These are phyloP conservation scores for Piper longum DNA, from an alignment of 164 flowering plant species.

Conservation along the genomic window DNA sequence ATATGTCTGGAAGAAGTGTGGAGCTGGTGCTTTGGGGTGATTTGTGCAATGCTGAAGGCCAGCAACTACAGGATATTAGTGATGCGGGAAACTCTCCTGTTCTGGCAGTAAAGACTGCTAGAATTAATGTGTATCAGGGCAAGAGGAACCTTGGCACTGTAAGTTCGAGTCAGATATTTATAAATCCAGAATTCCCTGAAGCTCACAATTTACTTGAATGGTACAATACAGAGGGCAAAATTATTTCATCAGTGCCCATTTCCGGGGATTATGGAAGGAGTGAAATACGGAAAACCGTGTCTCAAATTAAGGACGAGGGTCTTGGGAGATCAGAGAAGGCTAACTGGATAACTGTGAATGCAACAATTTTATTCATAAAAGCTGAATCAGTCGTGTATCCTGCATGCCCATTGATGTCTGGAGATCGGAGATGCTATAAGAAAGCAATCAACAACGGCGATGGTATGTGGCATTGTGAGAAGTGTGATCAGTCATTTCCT, in stretches of 20 bases:
- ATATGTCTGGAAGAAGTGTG: conserved; percentile 88
- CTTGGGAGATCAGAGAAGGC: conserved; percentile 94
- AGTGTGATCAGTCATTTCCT: conserved; percentile 59
- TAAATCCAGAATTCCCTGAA: conserved; percentile 80
- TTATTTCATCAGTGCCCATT: conserved; percentile 37
- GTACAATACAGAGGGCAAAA: conserved; percentile 66
- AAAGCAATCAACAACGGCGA: conserved; percentile 90
- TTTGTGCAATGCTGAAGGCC: conserved; percentile 80
- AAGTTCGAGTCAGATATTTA: conserved; percentile 47
- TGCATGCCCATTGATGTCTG: conserved; percentile 78
- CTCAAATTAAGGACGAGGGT: conserved; percentile 84
- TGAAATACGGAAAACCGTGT: conserved; percentile 61
- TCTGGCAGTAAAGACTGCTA: conserved; percentile 75
- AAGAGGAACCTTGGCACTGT: conserved; percentile 63
- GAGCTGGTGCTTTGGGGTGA: conserved; percentile 93
- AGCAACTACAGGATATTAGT: conserved; percentile 52
- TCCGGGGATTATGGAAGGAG: conserved; percentile 50
- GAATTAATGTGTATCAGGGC: conserved; percentile 81
- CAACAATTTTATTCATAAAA: conserved; percentile 47
- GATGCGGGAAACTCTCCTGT: conserved; percentile 76
- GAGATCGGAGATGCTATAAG: conserved; percentile 82
- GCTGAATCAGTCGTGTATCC: conserved; percentile 77
- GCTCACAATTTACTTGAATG: conserved; percentile 51
- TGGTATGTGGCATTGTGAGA: conserved; percentile 89
- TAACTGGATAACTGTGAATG: conserved; percentile 79